phyloP scores from a whole-genome alignment of 2,329 filamentous ascomycete genomes.

The Cladosporium sp. region DNA sequence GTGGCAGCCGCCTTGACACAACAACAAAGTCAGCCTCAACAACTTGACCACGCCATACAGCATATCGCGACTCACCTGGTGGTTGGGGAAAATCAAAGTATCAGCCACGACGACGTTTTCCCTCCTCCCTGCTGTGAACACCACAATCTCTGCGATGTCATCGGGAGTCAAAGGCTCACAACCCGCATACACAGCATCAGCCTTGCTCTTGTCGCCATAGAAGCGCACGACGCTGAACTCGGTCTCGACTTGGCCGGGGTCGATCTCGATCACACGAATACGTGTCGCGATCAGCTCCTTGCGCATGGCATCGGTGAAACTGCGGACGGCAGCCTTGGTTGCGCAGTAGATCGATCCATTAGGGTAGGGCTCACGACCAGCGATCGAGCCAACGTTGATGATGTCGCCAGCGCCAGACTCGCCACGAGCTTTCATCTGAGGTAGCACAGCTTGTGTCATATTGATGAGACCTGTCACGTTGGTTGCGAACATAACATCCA shows the following conservation, averaged over 20 bases:
- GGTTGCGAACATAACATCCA: slow-evolving; percentile 82
- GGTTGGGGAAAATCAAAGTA: slow-evolving; percentile 79
- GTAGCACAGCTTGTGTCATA: slow-evolving; percentile 88
- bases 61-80: slow-evolving; percentile 63
- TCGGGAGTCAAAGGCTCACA: slow-evolving; percentile 81
- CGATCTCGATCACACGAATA: slow-evolving; percentile 81
- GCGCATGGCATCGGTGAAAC: slow-evolving; percentile 76
- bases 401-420: slow-evolving; percentile 83
- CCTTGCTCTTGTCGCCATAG: slow-evolving; percentile 82
- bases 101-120: slow-evolving; percentile 92
- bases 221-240: slow-evolving; percentile 89
- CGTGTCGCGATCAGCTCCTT: slow-evolving; percentile 77
- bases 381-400: slow-evolving; percentile 91
- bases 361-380: slow-evolving; percentile 80
- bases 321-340: slow-evolving; percentile 82
- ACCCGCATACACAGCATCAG: slow-evolving; percentile 83
- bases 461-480: slow-evolving; percentile 94
- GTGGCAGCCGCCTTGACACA: slow-evolving; percentile 38
- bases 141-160: slow-evolving; percentile 85
- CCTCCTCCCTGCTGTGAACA: slow-evolving; percentile 76
- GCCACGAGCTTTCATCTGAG: slow-evolving; percentile 66
- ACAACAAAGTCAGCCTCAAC: slow-evolving; percentile 15
- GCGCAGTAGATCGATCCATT: slow-evolving; percentile 91
- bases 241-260: slow-evolving; percentile 90
- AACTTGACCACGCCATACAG: background rate